Conservation (phyloP, 305 asterid species). For the Fraxinus angustifolia region DNA sequence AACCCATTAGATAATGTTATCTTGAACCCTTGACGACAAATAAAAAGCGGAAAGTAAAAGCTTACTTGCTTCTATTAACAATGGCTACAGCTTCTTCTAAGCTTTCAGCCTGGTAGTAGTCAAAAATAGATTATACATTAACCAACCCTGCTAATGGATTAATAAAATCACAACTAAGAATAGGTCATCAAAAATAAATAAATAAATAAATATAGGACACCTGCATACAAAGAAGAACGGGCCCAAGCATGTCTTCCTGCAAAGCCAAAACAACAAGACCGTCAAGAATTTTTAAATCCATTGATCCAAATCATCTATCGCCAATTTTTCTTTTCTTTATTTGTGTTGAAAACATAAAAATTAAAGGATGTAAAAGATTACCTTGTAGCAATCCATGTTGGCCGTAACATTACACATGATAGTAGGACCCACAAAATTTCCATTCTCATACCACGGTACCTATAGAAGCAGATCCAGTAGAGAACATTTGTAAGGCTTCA, state of each 20-base stretch:
- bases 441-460: conserved; percentile 45
- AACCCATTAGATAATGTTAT: background rate
- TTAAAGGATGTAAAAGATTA: conserved; percentile 14
- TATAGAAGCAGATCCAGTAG: conserved; percentile 20
- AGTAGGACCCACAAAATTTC: conserved; percentile 46
- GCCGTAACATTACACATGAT: conserved; percentile 37
- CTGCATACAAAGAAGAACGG: conserved; percentile 53
- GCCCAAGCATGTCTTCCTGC: conserved; percentile 46
- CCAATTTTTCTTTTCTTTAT: background rate
- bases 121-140: conserved; percentile 15
- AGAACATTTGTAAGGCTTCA: conserved; percentile 2
- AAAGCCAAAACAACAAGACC: conserved; percentile 3
- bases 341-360: background rate
- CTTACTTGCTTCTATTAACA: conserved; percentile 41
- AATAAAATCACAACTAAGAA: background rate
- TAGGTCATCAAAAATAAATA: background rate
- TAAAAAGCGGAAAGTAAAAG: background rate
- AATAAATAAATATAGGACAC: conserved; percentile 14
- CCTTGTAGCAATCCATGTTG: conserved; percentile 49
- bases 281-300: background rate
- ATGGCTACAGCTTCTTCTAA: conserved; percentile 42
- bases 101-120: conserved; percentile 33
- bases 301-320: background rate
- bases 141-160: background rate
- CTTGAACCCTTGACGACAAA: background rate